These are phyloP conservation scores for Peronospora belbahrii DNA, from an alignment of 352 stramenopile species.

Conservation along the genomic window DNA sequence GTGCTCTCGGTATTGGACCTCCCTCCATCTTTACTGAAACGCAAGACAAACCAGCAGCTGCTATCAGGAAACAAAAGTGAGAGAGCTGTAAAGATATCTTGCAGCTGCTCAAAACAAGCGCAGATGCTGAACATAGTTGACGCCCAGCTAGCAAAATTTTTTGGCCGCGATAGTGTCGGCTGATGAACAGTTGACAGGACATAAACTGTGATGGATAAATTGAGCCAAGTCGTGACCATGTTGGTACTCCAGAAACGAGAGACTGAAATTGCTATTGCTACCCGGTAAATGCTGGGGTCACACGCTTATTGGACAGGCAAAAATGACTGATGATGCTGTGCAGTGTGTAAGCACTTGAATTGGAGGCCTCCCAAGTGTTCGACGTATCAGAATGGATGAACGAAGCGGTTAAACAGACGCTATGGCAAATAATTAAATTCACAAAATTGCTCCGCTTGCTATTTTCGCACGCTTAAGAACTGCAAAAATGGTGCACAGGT, in stretches of 20 bases:
- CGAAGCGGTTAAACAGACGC: too few species aligned
- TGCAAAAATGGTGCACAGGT: too few species aligned
- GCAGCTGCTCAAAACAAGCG: constrained; percentile 27
- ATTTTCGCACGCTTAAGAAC: too few species aligned
- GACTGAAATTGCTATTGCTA: constrained; percentile 26
- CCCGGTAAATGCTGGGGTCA: constrained; percentile 26
- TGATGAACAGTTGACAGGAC: constrained; percentile 5
- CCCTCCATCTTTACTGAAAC: constrained; percentile 12
- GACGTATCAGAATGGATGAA: too few species aligned
- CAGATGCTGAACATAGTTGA: constrained; percentile 24
- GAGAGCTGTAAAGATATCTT: constrained; percentile 31
- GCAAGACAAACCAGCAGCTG: constrained; percentile 13
- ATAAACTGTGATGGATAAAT: constrained; percentile 15
- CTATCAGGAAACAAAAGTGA: constrained; percentile 18
- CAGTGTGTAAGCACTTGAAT: constrained; percentile 25
- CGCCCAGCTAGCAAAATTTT: constrained; percentile 21
- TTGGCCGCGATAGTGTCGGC: constrained; percentile 13
- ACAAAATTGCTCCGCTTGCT: too few species aligned
- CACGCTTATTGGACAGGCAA: constrained; percentile 26
- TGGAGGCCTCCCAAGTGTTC: constrained; percentile 19
- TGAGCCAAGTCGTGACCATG: constrained; percentile 25
- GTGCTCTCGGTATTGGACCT: constrained; percentile 21
- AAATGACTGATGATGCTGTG: constrained; percentile 26
- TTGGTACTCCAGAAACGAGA: constrained; percentile 43
- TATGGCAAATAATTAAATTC: too few species aligned